Evolutionary conservation across 1,139 yeast genomes (phyloP).

Genomic region (Magnusiomyces fungicola): DNA sequence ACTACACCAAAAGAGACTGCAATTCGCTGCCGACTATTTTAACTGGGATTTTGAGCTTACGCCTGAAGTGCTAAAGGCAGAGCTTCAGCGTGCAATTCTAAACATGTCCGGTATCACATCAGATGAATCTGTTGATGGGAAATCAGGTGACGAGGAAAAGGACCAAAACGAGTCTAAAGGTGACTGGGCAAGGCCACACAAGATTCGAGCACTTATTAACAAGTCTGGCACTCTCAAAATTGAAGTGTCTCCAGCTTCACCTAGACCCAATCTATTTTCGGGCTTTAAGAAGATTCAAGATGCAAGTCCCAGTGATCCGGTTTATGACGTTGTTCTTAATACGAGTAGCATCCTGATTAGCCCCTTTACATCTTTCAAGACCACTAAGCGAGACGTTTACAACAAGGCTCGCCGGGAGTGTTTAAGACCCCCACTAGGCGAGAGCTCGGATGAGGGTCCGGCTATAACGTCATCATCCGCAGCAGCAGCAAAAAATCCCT

Average conservation of each 20-base stretch:
- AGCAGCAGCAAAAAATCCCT: neutral
- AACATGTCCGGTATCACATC: neutral
- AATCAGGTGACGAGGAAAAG: neutral
- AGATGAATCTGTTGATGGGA: no score
- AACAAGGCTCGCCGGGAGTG: slow-evolving; percentile 49
- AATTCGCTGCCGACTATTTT: slow-evolving; percentile 50
- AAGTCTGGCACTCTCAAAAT: slow-evolving; percentile 44
- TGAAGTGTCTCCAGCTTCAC: slow-evolving; percentile 42
- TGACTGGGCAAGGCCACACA: slow-evolving; percentile 3
- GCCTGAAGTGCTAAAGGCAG: slow-evolving; percentile 37
- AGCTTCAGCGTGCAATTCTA: slow-evolving; percentile 40
- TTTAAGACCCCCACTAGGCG: slow-evolving; percentile 19
- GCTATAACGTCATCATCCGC: neutral
- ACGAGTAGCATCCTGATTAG: slow-evolving; percentile 46
- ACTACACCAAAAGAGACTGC: slow-evolving; percentile 56
- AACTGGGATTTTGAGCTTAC: slow-evolving; percentile 42
- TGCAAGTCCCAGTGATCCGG: slow-evolving; percentile 25
- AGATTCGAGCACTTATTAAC: slow-evolving; percentile 50
- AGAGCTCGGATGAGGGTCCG: slow-evolving; percentile 29
- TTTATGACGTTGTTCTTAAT: slow-evolving; percentile 61
- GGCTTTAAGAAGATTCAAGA: slow-evolving; percentile 33
- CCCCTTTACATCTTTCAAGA: slow-evolving; percentile 83
- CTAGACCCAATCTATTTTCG: slow-evolving; percentile 38
- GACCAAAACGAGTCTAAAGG: neutral
- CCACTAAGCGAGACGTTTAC: slow-evolving; percentile 65